These are phyloP conservation scores for Brachypodium distachyon DNA, from an alignment of 202 grass and related monocot genomes.

Conservation along the genomic window DNA sequence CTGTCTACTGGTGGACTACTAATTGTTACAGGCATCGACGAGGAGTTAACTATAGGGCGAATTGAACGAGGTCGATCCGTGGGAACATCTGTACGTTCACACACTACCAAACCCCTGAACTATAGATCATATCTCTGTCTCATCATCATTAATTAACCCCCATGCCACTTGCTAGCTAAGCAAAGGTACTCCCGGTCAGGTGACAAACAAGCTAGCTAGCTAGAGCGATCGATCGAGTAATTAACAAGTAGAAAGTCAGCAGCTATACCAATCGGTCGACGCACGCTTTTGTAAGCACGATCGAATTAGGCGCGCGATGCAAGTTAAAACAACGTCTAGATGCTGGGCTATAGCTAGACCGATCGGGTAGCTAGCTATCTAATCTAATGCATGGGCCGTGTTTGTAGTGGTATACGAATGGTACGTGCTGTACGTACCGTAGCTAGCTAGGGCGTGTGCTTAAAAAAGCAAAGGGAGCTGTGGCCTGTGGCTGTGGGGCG, in stretches of 20 bases:
- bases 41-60: too few species aligned
- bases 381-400: background rate
- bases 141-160: background rate
- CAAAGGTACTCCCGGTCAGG: background rate
- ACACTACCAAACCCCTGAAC: background rate
- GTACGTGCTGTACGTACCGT: too few species aligned
- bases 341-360: constrained; percentile 20
- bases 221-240: background rate
- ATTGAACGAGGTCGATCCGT: too few species aligned
- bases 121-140: background rate
- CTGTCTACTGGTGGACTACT: background rate
- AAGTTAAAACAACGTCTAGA: constrained; percentile 15
- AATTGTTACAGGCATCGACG: background rate
- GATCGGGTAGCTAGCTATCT: background rate
- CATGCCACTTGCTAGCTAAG: background rate
- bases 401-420: too few species aligned
- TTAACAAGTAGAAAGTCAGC: background rate
- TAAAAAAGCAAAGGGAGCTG: constrained; percentile 21
- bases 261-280: background rate
- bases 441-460: constrained; percentile 22
- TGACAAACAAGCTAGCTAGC: background rate
- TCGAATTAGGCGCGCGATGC: too few species aligned
- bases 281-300: too few species aligned
- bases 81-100: background rate
- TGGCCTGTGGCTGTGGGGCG: background rate